phyloP scores from a whole-genome alignment of 2,329 filamentous ascomycete genomes.

The Spiromastix sp. region DNA sequence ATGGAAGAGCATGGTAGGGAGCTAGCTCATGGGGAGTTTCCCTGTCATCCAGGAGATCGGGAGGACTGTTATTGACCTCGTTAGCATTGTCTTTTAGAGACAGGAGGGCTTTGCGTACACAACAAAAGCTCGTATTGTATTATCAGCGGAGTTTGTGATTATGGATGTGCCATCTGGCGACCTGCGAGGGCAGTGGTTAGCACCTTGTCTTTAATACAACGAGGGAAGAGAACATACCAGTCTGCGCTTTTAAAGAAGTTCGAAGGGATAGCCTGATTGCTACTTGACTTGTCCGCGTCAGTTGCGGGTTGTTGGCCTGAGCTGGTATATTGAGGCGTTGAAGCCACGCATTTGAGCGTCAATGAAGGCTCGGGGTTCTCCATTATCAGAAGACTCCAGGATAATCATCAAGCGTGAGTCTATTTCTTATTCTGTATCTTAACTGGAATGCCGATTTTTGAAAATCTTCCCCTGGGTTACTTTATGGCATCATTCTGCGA shows the following conservation, averaged over 20 bases:
- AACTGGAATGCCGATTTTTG: too few relatives aligned
- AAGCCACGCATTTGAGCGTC: constrained; percentile 8
- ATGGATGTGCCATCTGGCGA: constrained; percentile 48
- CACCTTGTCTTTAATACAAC: neutral
- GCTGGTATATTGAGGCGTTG: constrained; percentile 2
- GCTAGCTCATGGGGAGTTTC: constrained; percentile 27
- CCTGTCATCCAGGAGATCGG: constrained; percentile 36
- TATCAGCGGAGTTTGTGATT: constrained; percentile 43
- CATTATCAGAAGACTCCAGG: too few relatives aligned
- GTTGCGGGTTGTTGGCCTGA: neutral
- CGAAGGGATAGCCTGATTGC: constrained; percentile 3
- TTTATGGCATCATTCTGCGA: too few relatives aligned
- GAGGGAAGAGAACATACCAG: constrained; percentile 30
- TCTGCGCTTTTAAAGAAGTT: constrained; percentile 38
- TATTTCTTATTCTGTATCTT: too few relatives aligned
- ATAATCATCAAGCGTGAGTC: too few relatives aligned
- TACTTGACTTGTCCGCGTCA: neutral
- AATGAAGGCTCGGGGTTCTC: neutral
- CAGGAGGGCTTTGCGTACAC: constrained; percentile 28
- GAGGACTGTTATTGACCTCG: constrained; percentile 26
- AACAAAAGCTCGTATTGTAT: constrained; percentile 43
- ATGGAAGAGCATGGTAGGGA: constrained; percentile 37
- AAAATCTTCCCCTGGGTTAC: too few relatives aligned
- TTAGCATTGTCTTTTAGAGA: neutral
- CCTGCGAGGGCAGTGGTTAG: constrained; percentile 19